Base-by-base conservation (phyloP, 129 eudicot species). In the Flaveria robusta region DNA sequence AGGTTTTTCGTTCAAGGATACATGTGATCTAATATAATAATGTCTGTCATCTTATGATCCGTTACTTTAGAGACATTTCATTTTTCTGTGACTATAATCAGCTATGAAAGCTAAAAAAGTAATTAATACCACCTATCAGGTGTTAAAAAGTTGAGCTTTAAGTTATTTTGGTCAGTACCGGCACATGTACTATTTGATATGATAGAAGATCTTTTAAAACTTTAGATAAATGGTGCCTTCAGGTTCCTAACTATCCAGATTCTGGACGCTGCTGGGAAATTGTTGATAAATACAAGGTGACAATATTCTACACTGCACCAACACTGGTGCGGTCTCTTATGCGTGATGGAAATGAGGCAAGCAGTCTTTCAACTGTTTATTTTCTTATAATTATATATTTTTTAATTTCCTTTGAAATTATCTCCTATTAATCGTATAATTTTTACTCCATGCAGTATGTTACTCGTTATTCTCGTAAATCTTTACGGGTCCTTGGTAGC, bases 181-280 rank as follows among this genome's bases (percentile, higher is more conserved):
- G 47, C 37, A 27, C 47, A 51, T 22, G 42, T 29, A 66, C 43
- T 37, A 49, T 22, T 16, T 70, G 74, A 49, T 15, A 14, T 29
- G 65, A 63, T 74, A 45, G 52, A 69, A 54, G 5, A 34, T 56
- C 29, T 31, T 34, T 45, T 76, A 15, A 54, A 22, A 24, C 56
- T 47, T 39, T 50, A 15, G 24, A 41, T 67, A 34, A 54, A 26
- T 63, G 67, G n/a, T 76, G 70, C 34, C 47, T 83, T 79, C 87
- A 95, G 99, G 97, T 94, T 78, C 97, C 99, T 74, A 95, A 82
- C 75, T 91, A 87, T 82, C 99, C 99, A 74, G 85, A 95, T 83
- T 34, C 99, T 75, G 99, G 99, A 46, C 92, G 99, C n/a, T 89
- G 89, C 65, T 95, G 99, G 97, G 92, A 90, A 74, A 91, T 95